These are phyloP conservation scores for Penicillium nucicola DNA, from an alignment of 495 filamentous ascomycete genomes.

Conservation along the genomic window DNA sequence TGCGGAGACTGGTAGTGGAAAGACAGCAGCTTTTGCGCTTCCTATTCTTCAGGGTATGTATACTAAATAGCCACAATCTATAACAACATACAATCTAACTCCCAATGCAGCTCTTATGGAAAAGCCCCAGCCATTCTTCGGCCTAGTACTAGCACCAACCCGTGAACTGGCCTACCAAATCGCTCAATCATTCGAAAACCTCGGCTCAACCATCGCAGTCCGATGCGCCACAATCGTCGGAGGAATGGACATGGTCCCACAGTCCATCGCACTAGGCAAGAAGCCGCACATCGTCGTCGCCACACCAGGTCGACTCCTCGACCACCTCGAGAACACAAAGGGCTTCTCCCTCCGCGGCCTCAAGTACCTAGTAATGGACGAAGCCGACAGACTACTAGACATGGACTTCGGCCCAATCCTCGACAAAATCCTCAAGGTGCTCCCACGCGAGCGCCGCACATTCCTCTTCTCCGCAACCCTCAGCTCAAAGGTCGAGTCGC, in stretches of 20 bases:
- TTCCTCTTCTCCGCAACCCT: slow-evolving; percentile 95
- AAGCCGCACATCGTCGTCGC: slow-evolving; percentile 84
- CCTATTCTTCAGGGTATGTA: slow-evolving; percentile 71
- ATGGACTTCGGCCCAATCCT: slow-evolving; percentile 91
- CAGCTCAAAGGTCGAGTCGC: slow-evolving; percentile 83
- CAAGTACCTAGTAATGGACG: slow-evolving; percentile 90
- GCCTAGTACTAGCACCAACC: slow-evolving; percentile 83
- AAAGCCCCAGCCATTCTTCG: slow-evolving; percentile 72
- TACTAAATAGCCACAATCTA: not conserved
- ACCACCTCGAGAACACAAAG: slow-evolving; percentile 96
- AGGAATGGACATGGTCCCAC: slow-evolving; percentile 92
- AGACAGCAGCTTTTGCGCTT: slow-evolving; percentile 87
- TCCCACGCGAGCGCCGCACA: slow-evolving; percentile 74
- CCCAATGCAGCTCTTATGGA: slow-evolving; percentile 67
- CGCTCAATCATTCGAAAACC: slow-evolving; percentile 73
- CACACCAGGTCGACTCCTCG: slow-evolving; percentile 84
- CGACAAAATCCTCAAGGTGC: slow-evolving; percentile 87
- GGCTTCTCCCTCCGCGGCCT: slow-evolving; percentile 78
- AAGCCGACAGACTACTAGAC: slow-evolving; percentile 89
- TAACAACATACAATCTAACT: not conserved
- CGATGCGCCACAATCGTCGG: slow-evolving; percentile 78
- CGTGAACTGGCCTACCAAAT: slow-evolving; percentile 92
- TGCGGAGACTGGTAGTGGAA: slow-evolving; percentile 92
- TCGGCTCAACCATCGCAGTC: slow-evolving; percentile 80
- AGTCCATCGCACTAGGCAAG: slow-evolving; percentile 84